Evolutionary conservation across 371 early-diverging fungal genomes (phyloP), one percentile per base, ranked within the genome.

Genomic region (Paraphysoderma sedebokerense): DNA sequence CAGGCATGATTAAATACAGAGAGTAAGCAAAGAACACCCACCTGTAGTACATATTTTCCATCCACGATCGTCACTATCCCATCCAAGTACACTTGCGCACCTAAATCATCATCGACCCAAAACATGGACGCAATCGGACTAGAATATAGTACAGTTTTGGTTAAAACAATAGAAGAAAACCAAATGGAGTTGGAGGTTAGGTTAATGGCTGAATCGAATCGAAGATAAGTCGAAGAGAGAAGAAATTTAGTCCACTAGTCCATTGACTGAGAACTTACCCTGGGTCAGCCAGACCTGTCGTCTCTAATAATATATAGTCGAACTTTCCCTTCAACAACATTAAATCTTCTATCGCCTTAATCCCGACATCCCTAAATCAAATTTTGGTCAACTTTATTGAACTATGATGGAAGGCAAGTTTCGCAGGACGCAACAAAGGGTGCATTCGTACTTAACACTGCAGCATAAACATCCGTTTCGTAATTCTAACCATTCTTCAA

Each of bases 391-490:
- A 35, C 15, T 19, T 35, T 35, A 35, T 40, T 2, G n/a, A 38
- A 11, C 1, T 24, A 12, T 35, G 26, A 22, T 8, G 37, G 0
- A 27, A 24, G 34, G 23, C 4, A 50, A 5, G 17, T 11, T 50
- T 38, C 29, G 24, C 9, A 17, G 31, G 30, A 29, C 26, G 34
- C 17, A 55, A 15, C 39, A 35, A 29, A 33, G 15, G 34, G 20
- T 12, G 29, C 27, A 12, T 13, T 46, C 68, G 38, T 67, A 84
- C 82, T 95, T 95, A 56, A 89, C 78, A 5, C 91, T 82, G 61
- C 97, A 97, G 62, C 97, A 97, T 41, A 97, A 63, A 51, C 96
- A 97, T 0, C 97, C 97, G 61, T 97, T 97, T 44, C 77, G 74
- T 46, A 97, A 65, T 51, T 97, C 96, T 15, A 97, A 67, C 97